A percentile compares a stretch with the other conserved stretches of the same genome.
Conservation (phyloP, 1,139 yeast species). For the Pichia sp. region DNA sequence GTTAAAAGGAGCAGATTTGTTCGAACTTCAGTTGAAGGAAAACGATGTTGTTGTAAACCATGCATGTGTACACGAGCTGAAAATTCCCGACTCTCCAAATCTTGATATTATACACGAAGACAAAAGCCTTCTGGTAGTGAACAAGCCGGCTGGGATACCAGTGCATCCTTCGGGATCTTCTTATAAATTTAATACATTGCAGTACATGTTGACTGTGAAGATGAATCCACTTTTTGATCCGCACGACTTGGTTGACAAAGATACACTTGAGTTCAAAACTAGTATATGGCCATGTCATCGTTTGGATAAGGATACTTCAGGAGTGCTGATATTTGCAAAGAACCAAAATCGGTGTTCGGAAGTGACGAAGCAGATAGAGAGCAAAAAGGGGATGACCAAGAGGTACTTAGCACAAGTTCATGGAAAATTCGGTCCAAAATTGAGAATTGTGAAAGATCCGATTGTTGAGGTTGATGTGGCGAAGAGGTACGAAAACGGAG, state of each 20-base stretch:
- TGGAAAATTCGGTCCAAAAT: conserved; percentile 48
- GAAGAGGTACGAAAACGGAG: conserved; percentile 26
- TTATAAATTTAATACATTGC: conserved; percentile 32
- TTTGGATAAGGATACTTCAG: conserved; percentile 69
- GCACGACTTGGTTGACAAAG: background rate
- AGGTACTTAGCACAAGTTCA: conserved; percentile 56
- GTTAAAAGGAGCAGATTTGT: conserved; percentile 11
- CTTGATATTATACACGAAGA: conserved; percentile 37
- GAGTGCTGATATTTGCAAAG: conserved; percentile 57
- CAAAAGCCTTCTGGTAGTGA: conserved; percentile 50
- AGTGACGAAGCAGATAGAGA: conserved; percentile 27
- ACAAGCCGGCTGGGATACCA: conserved; percentile 73
- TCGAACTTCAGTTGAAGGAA: conserved; percentile 2
- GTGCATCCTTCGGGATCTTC: conserved; percentile 68
- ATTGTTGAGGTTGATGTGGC: conserved; percentile 21
- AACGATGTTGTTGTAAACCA: conserved; percentile 14
- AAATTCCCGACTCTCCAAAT: conserved; percentile 5
- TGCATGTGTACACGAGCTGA: conserved; percentile 20
- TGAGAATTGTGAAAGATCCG: conserved; percentile 18
- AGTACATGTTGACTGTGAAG: background rate
- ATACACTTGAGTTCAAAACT: conserved; percentile 27
- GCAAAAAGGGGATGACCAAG: conserved; percentile 36
- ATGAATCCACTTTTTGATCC: background rate
- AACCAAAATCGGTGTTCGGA: conserved; percentile 36
- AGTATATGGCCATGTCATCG: conserved; percentile 56